phyloP scores from a whole-genome alignment of 2,329 filamentous ascomycete genomes.

The Teratosphaeria epicoccoides region DNA sequence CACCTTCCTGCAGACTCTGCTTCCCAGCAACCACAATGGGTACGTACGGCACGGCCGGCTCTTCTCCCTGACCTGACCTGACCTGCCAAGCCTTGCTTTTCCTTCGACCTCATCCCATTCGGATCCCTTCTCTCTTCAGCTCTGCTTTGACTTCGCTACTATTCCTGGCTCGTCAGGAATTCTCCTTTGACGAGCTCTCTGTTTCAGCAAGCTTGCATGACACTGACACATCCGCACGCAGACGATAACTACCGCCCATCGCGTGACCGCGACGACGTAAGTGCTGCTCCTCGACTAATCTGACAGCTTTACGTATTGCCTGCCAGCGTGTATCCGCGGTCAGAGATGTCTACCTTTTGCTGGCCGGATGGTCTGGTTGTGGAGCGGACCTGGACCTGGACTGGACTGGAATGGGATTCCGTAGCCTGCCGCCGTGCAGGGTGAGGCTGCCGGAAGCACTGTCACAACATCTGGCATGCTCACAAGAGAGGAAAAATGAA shows the following conservation, averaged over 20 bases:
- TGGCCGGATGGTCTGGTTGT: neutral
- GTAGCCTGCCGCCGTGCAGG: neutral
- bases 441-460: neutral
- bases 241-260: constrained; percentile 14
- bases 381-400: neutral
- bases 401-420: neutral
- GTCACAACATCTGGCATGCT: neutral
- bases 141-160: neutral
- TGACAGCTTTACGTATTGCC: neutral
- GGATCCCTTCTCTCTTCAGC: neutral
- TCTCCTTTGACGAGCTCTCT: neutral
- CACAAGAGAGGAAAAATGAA: neutral
- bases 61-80: neutral
- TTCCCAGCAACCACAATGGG: neutral
- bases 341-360: neutral
- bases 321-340: neutral
- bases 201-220: neutral
- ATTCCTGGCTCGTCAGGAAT: neutral
- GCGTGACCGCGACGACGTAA: constrained; percentile 11
- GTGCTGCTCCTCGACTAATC: neutral
- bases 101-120: neutral
- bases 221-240: constrained; percentile 6
- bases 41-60: neutral
- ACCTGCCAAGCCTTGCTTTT: constrained; percentile 1
- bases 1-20: constrained; percentile 1